Evolutionary conservation across 352 stramenopile genomes (phyloP).

Genomic region (Plasmopara halstedii): DNA sequence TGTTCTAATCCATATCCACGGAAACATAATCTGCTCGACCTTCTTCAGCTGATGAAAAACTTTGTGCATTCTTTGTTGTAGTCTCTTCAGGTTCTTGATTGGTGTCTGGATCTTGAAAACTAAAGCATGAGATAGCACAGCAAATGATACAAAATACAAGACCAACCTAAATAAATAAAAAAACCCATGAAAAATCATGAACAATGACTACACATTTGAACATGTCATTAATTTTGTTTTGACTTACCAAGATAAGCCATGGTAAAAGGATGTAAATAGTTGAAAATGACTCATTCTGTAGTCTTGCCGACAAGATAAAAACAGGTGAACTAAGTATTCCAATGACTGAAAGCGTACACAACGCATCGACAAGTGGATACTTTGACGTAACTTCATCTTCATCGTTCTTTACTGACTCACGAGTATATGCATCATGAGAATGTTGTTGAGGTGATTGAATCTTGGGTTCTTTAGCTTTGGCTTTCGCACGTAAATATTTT

Average conservation of each 20-base stretch:
- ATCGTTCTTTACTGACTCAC: slow-evolving; percentile 54
- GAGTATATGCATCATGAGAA: slow-evolving; percentile 66
- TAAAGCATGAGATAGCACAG: slow-evolving; percentile 70
- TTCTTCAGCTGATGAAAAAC: slow-evolving; percentile 45
- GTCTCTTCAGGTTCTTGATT: slow-evolving; percentile 18
- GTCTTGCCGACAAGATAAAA: slow-evolving; percentile 68
- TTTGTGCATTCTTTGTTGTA: slow-evolving; percentile 26
- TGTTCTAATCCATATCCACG: slow-evolving; percentile 40
- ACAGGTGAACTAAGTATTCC: slow-evolving; percentile 59
- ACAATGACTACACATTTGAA: background rate
- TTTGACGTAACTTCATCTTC: slow-evolving; percentile 48
- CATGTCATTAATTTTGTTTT: background rate
- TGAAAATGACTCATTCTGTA: slow-evolving; percentile 67
- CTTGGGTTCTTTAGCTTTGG: slow-evolving; percentile 32
- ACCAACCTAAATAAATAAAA: slow-evolving; percentile 30
- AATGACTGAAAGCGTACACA: slow-evolving; percentile 50
- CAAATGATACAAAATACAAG: slow-evolving; percentile 73
- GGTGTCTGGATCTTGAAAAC: slow-evolving; percentile 34
- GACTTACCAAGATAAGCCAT: slow-evolving; percentile 73
- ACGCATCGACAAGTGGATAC: slow-evolving; percentile 44
- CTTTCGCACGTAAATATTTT: slow-evolving; percentile 42
- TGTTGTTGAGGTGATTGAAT: slow-evolving; percentile 26
- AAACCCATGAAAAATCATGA: background rate
- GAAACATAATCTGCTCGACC: slow-evolving; percentile 54
- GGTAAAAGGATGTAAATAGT: slow-evolving; percentile 74